A percentile compares a stretch with the other conserved stretches of the same genome.
Conservation (phyloP, 768 basidiomycete species). For the Mycena polygramma region DNA sequence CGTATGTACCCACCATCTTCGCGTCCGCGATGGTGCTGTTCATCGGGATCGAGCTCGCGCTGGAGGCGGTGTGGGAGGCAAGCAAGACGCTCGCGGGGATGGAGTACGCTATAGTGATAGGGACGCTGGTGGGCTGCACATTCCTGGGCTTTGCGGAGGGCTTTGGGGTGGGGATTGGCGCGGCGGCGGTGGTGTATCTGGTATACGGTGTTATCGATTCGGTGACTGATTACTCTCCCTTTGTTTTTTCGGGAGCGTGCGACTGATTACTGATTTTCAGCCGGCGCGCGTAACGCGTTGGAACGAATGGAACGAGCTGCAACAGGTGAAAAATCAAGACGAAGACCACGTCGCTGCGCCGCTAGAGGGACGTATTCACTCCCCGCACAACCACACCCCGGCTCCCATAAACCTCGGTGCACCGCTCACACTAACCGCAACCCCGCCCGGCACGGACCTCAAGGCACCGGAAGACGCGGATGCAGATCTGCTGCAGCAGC, state of each 20-base stretch:
- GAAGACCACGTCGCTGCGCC: slow-evolving; percentile 20
- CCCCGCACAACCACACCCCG: slow-evolving; percentile 24
- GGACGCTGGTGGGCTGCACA: slow-evolving; percentile 39
- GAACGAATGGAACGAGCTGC: slow-evolving; percentile 40
- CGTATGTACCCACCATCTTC: slow-evolving; percentile 42
- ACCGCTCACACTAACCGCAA: not conserved
- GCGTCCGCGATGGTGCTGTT: slow-evolving; percentile 42
- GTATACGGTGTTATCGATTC: slow-evolving; percentile 42
- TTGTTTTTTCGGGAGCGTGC: slow-evolving; percentile 32
- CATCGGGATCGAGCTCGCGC: slow-evolving; percentile 42
- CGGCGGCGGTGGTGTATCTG: slow-evolving; percentile 39
- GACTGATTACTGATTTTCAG: slow-evolving; percentile 35
- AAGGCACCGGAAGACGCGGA: not conserved
- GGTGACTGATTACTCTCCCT: slow-evolving; percentile 25
- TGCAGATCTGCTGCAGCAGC: slow-evolving; percentile 16
- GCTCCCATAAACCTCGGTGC: slow-evolving; percentile 14
- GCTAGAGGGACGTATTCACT: slow-evolving; percentile 3
- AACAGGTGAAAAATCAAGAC: slow-evolving; percentile 13
- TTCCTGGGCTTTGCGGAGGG: slow-evolving; percentile 44
- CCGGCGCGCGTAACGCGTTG: slow-evolving; percentile 37
- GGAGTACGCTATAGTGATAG: slow-evolving; percentile 41
- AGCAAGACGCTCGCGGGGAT: slow-evolving; percentile 36
- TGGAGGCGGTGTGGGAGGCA: slow-evolving; percentile 43
- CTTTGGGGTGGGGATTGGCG: slow-evolving; percentile 43
- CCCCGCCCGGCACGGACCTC: not conserved